phyloP scores from a whole-genome alignment of 1,284 basidiomycete genomes.

The Entoloma clypeatum region DNA sequence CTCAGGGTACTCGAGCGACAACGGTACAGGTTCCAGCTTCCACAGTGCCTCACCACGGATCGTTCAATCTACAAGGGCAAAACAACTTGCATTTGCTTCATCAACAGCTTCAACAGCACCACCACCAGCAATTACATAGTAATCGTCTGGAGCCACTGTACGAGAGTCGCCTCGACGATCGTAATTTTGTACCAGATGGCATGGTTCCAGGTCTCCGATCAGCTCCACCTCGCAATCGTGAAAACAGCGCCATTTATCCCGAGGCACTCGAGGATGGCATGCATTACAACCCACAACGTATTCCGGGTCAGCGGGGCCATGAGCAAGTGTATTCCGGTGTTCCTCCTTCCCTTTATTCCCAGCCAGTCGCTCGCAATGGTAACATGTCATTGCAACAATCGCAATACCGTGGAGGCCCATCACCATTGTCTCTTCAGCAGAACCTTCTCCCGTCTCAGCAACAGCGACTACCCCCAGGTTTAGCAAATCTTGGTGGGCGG shows the following conservation, averaged over 20 bases:
- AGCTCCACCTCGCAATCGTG: slow-evolving; percentile 55
- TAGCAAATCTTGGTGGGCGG: slow-evolving; percentile 76
- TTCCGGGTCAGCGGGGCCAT: slow-evolving; percentile 46
- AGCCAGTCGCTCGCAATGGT: slow-evolving; percentile 50
- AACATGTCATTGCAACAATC: slow-evolving; percentile 57
- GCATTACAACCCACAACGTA: slow-evolving; percentile 56
- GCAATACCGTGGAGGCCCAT: slow-evolving; percentile 67
- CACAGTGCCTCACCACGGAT: slow-evolving; percentile 21
- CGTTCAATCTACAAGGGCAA: slow-evolving; percentile 32
- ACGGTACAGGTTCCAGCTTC: slow-evolving; percentile 15
- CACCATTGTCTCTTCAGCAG: slow-evolving; percentile 49
- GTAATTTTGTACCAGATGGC: slow-evolving; percentile 75
- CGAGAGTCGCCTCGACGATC: slow-evolving; percentile 67
- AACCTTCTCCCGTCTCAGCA: slow-evolving; percentile 43
- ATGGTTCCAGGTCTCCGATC: slow-evolving; percentile 79
- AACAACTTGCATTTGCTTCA: slow-evolving; percentile 35
- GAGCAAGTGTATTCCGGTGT: slow-evolving; percentile 57
- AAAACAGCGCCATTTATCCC: slow-evolving; percentile 51
- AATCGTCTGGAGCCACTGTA: slow-evolving; percentile 63
- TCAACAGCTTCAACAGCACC: slow-evolving; percentile 37
- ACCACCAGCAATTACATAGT: slow-evolving; percentile 26
- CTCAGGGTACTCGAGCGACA: slow-evolving; percentile 28
- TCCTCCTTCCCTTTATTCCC: slow-evolving; percentile 46
- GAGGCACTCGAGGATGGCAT: slow-evolving; percentile 61
- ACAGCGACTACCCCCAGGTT: slow-evolving; percentile 71